Conservation (phyloP, 192 early-diverging fungal genomes). For the Backusella morwellensis region DNA sequence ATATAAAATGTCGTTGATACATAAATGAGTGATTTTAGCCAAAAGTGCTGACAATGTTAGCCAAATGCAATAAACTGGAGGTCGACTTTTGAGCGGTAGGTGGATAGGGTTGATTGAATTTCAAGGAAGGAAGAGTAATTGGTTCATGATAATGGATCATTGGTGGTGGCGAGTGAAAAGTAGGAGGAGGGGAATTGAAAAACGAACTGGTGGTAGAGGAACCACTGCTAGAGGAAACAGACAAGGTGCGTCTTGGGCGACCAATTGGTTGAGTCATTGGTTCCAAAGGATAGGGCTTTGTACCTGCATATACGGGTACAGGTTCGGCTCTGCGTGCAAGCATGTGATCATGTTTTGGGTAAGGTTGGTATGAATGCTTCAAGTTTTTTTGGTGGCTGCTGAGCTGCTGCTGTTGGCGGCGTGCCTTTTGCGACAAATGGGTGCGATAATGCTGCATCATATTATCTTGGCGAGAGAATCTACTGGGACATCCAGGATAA, state of each 20-base stretch:
- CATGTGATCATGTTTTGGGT: neutral
- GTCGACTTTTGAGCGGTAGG: neutral
- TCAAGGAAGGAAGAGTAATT: neutral
- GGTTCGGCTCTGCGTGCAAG: neutral
- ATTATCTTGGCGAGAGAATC: constrained; percentile 82
- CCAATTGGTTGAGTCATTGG: neutral
- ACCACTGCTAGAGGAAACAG: constrained; percentile 2
- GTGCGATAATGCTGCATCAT: constrained; percentile 89
- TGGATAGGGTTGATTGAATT: neutral
- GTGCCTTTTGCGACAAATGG: constrained; percentile 66
- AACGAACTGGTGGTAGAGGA: neutral
- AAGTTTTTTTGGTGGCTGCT: neutral
- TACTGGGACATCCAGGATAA: constrained; percentile 65
- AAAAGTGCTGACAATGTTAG: constrained; percentile 18
- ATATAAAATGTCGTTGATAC: neutral
- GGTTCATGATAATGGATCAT: neutral
- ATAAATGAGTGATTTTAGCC: neutral
- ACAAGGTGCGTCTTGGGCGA: constrained; percentile 1
- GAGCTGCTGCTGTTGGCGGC: constrained; percentile 36
- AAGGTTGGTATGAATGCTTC: neutral
- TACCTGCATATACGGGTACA: neutral
- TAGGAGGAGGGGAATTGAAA: neutral
- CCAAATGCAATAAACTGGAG: constrained; percentile 8
- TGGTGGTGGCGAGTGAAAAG: neutral
- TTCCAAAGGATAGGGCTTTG: neutral